Base-by-base conservation (phyloP, 257 asterid species). In the Linderniella brevidens region DNA sequence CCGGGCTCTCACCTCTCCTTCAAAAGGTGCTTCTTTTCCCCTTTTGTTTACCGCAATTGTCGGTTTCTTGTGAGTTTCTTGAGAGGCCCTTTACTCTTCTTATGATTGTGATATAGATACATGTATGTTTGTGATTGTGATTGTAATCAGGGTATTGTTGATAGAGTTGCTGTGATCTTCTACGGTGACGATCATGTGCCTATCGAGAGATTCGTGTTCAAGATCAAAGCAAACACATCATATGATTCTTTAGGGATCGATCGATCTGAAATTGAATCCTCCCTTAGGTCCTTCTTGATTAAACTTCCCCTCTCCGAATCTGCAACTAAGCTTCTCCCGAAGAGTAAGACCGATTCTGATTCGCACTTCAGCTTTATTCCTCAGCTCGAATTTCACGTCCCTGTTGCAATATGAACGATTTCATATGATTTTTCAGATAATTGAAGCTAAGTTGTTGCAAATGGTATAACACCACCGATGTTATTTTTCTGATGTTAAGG, bases 141-240 rank as follows among this genome's bases (percentile, higher is more conserved):
- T 44, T 16, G 49, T 40, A 9, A 16, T 36, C 63, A 83, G 97
- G 95, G 82, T 17, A 63, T 74, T 66, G 93, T 87, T 59, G 97
- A 87, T 68, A 80, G 97, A 54, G 81, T 87, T 17, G 95, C 76
- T 7, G 88, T 82, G 47, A 73, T 77, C 39, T 82, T 87, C 73
- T 74, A 72, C 44, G 68, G 64, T 49, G 65, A 53, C 32, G 75
- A 60, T 42, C 65, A 58, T 19, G 62, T 73, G 64, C 77, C 97
- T 12, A 47, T 87, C 12, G 97, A 87, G 78, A 75, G 90, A 74
- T 80, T 77, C 70, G 75, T 87, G 17, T 87, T 87, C 70, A 78
- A 71, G 77, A 55, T 87, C 56, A 68, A 78, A 50, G 73, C 80
- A 63, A 80, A 75, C 68, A 78, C 59, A 61, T 73, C 86, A 0